These are phyloP conservation scores for Aspergillus bertholletiae DNA, from an alignment of 495 filamentous ascomycete species.

Conservation along the genomic window DNA sequence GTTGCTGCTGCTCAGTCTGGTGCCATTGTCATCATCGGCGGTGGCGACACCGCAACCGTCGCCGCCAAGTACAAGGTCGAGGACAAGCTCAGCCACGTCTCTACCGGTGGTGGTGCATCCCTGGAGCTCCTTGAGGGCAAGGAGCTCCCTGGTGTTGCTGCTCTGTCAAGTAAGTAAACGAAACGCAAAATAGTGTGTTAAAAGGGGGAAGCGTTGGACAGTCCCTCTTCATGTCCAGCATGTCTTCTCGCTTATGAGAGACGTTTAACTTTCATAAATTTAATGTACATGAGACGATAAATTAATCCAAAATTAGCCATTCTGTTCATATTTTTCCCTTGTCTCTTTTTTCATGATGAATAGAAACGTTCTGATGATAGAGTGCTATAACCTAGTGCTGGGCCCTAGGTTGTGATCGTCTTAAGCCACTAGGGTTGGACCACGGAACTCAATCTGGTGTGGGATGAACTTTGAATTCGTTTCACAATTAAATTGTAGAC, in stretches of 20 bases:
- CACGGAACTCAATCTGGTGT: not conserved
- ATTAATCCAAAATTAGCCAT: constrained; percentile 52
- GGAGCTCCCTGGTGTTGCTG: constrained; percentile 88
- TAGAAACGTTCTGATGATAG: constrained; percentile 15
- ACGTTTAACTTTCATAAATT: constrained; percentile 15
- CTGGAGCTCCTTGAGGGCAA: constrained; percentile 97
- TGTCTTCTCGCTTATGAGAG: constrained; percentile 1
- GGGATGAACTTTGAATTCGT: not conserved
- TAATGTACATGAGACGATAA: constrained; percentile 25
- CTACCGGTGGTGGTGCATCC: constrained; percentile 92
- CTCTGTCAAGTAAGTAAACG: constrained; percentile 83
- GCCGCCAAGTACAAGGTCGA: constrained; percentile 96
- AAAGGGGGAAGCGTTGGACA: not conserved
- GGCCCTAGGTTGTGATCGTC: constrained; percentile 22
- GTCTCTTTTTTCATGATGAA: not conserved
- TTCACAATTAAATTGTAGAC: not conserved
- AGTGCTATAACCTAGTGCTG: constrained; percentile 18
- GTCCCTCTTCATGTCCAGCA: not conserved
- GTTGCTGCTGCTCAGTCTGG: constrained; percentile 74
- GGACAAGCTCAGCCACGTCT: constrained; percentile 96
- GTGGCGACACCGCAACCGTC: constrained; percentile 96
- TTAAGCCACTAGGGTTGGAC: not conserved
- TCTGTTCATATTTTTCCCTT: no score
- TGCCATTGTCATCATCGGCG: constrained; percentile 95
- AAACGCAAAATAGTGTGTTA: not conserved